Evolutionary conservation across 1,284 basidiomycete genomes (phyloP), one percentile per base, ranked within the genome.

Genomic region (Rhizoctonia solani): DNA sequence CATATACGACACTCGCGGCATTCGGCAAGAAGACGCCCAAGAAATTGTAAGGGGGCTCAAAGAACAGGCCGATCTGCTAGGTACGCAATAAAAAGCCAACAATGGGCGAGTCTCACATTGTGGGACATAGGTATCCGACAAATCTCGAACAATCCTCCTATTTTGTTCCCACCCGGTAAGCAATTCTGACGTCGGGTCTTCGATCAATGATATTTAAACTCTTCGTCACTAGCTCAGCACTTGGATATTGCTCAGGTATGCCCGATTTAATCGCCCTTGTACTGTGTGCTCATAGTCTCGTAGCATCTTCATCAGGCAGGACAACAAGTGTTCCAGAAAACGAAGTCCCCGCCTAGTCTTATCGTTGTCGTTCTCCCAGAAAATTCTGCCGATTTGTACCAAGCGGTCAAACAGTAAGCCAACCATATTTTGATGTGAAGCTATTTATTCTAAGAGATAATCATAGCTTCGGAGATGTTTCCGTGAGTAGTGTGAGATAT

Each of bases 391-490:
- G 70, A 71, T 23, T 58, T 71, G 23, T 69, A 69, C 50, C 56
- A 53, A 34, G 68, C 61, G 13, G 53, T 69, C 53, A 69, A 69
- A 34, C 63, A 70, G 70, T 71, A 49, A 29, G 70, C 54, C 29
- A 27, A 11, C 11, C 25, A 8, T n/a, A 23, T 4, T 23, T 49
- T 37, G 23, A 29, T 59, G 13, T 11, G 9, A 13, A 32, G 13
- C 67, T 61, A 21, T 68, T 8, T 8, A 16, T 39, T 39, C 37
- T 39, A 16, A 39, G 16, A 8, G 37, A 39, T 39, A 8, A 39
- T 16, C 9, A 39, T 39, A 90, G 88, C 71, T 90, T 90, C 66
- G 88, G 88, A 16, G 89, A 90, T 72, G 78, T 89, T 37, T 11
- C 53, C 21, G 54, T 53, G 23, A 8, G 23, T 27, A 16, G 16